phyloP scores from a whole-genome alignment of 1,139 yeast species.

The Blastobotrys serpentis region DNA sequence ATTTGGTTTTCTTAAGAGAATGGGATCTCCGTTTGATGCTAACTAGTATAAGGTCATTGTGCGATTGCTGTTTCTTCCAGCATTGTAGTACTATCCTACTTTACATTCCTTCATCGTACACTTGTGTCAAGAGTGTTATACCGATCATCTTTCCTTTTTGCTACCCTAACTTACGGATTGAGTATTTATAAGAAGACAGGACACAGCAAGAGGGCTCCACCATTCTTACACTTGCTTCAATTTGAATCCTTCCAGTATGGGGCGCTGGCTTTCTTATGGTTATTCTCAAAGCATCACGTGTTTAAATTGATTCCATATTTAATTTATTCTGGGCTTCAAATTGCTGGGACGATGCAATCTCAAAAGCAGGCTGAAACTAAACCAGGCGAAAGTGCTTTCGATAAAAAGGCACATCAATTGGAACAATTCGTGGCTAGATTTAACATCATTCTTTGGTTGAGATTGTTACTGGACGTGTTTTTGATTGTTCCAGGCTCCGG shows the following conservation, averaged over 20 bases:
- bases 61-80: slow-evolving; percentile 17
- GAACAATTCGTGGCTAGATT: slow-evolving; percentile 64
- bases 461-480: slow-evolving; percentile 53
- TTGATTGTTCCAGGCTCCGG: slow-evolving; percentile 66
- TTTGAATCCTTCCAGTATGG: slow-evolving; percentile 48
- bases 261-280: slow-evolving; percentile 55
- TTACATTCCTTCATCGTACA: slow-evolving; percentile 22
- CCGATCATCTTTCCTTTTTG: slow-evolving; percentile 60
- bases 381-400: slow-evolving; percentile 43
- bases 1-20: too few relatives aligned
- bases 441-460: slow-evolving; percentile 56
- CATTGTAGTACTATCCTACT: slow-evolving; percentile 18
- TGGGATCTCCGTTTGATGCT: too few relatives aligned
- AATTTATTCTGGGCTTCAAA: slow-evolving; percentile 67
- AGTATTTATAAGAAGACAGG: slow-evolving; percentile 55
- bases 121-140: slow-evolving; percentile 44
- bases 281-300: slow-evolving; percentile 50
- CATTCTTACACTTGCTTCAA: slow-evolving; percentile 20
- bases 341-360: slow-evolving; percentile 56
- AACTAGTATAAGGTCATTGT: slow-evolving; percentile 18
- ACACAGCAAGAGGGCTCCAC: slow-evolving; percentile 4
- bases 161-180: slow-evolving; percentile 68
- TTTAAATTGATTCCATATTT: slow-evolving; percentile 63
- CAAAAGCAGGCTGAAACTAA: slow-evolving; percentile 53
- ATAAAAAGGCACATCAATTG: slow-evolving; percentile 58